Conservation (phyloP, 305 asterid genomes). For the Galium porrigens region DNA sequence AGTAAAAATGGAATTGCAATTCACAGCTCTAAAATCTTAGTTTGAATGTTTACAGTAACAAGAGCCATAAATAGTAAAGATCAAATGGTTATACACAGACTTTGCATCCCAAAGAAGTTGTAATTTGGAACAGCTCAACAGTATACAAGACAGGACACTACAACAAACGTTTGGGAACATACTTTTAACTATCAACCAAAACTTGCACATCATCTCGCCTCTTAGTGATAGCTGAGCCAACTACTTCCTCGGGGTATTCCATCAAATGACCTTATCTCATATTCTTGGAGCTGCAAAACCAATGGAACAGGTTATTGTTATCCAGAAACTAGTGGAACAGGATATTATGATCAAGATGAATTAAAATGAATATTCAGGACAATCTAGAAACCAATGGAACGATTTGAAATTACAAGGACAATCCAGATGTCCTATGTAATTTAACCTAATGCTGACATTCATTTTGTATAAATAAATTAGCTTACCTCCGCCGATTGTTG, state of each 20-base stretch:
- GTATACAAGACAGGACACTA: neutral
- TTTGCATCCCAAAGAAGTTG: neutral
- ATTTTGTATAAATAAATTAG: conserved; percentile 5
- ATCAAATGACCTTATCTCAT: conserved; percentile 16
- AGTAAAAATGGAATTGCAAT: neutral
- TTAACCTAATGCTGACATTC: neutral
- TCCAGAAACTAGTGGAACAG: neutral
- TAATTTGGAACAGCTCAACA: neutral
- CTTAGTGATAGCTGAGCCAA: neutral
- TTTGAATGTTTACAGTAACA: no score
- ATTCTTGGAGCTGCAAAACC: conserved; percentile 65
- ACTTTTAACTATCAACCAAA: neutral
- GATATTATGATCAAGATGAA: no score
- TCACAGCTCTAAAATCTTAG: neutral
- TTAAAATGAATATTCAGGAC: no score
- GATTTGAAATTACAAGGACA: no score
- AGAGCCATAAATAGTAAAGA: neutral
- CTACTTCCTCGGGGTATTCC: neutral
- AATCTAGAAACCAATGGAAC: no score
- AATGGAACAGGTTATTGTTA: neutral
- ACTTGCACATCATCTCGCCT: neutral
- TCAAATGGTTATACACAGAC: neutral
- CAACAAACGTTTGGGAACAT: neutral
- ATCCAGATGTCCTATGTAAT: neutral
- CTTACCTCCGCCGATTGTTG: conserved; percentile 90